Evolutionary conservation across 768 basidiomycete genomes (phyloP).

Genomic region (Inosperma sp.): DNA sequence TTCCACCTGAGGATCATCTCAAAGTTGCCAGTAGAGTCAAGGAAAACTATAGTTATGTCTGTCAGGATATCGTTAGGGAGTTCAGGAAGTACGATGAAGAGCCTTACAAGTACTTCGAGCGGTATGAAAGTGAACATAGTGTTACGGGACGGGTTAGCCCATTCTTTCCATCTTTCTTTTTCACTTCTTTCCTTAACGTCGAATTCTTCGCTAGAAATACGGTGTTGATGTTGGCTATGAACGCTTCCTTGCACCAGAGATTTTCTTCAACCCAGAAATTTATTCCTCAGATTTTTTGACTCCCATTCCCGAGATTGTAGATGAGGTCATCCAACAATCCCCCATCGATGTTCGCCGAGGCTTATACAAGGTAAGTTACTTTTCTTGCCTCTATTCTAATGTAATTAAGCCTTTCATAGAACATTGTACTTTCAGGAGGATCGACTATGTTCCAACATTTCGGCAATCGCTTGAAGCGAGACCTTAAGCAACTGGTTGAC

Average conservation of each 20-base stretch:
- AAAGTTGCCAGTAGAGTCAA: slow-evolving; percentile 91
- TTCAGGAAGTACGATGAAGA: slow-evolving; percentile 97
- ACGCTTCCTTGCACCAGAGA: slow-evolving; percentile 97
- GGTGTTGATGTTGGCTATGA: slow-evolving; percentile 93
- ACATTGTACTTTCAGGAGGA: slow-evolving; percentile 95
- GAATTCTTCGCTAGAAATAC: slow-evolving; percentile 67
- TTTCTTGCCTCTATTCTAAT: not conserved
- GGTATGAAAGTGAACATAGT: slow-evolving; percentile 89
- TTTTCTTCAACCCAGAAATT: slow-evolving; percentile 99
- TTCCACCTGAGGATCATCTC: slow-evolving; percentile 93
- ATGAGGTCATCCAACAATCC: slow-evolving; percentile 90
- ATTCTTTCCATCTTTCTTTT: not conserved
- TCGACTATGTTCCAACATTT: slow-evolving; percentile 99
- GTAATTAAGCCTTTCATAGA: slow-evolving; percentile 42
- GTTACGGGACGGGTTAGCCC: slow-evolving; percentile 81
- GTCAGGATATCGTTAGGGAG: slow-evolving; percentile 98
- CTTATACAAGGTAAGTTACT: slow-evolving; percentile 72
- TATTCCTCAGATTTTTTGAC: slow-evolving; percentile 97
- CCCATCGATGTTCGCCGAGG: slow-evolving; percentile 97
- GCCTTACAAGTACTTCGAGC: slow-evolving; percentile 90
- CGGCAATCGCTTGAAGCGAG: slow-evolving; percentile 92
- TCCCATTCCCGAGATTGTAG: slow-evolving; percentile 93
- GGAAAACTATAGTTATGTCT: slow-evolving; percentile 97
- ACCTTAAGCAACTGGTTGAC: slow-evolving; percentile 92
- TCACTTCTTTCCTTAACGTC: not conserved